Conservation (phyloP, 805 yeast species). For the Ogataea trehaloabstinens region DNA sequence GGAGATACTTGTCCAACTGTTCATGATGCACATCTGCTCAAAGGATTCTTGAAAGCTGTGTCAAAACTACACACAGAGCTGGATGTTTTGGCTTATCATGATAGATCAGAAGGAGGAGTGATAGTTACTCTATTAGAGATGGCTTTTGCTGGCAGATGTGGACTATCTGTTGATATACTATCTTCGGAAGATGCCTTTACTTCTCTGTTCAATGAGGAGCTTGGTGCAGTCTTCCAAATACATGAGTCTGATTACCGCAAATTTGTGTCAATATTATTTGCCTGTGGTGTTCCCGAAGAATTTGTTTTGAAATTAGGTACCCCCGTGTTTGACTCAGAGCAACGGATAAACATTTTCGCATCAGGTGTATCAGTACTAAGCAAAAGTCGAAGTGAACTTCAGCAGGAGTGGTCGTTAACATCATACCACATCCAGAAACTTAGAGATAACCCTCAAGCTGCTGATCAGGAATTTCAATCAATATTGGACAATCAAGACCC, state of each 20-base stretch:
- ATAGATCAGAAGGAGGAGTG: conserved; percentile 95
- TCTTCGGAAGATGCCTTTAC: conserved; percentile 44
- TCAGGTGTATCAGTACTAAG: conserved; percentile 47
- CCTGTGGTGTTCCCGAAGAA: conserved; percentile 54
- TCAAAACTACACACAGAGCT: conserved; percentile 65
- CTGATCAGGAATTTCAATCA: conserved; percentile 78
- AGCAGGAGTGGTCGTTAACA: conserved; percentile 82
- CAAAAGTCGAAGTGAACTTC: conserved; percentile 66
- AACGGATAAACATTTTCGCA: conserved; percentile 44
- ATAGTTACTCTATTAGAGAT: conserved; percentile 82
- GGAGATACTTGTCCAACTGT: conserved; percentile 86
- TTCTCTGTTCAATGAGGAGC: conserved; percentile 83
- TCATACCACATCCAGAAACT: conserved; percentile 86
- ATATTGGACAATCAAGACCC: conserved; percentile 84
- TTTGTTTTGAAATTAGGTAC: conserved; percentile 65
- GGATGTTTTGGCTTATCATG: conserved; percentile 86
- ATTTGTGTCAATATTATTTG: conserved; percentile 55
- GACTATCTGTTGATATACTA: conserved; percentile 56
- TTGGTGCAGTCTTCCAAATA: conserved; percentile 95
- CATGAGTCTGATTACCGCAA: conserved; percentile 46
- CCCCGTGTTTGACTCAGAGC: conserved; percentile 53
- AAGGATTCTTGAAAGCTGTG: conserved; percentile 67
- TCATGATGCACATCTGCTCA: conserved; percentile 60
- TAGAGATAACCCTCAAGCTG: conserved; percentile 91
- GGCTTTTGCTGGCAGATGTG: conserved; percentile 96